Percentiles rank a stretch among this genome's conserved stretches.
phyloP scores from a whole-genome alignment of 805 yeast species.

The Cyberlindnera nakhonratchasimensis region DNA sequence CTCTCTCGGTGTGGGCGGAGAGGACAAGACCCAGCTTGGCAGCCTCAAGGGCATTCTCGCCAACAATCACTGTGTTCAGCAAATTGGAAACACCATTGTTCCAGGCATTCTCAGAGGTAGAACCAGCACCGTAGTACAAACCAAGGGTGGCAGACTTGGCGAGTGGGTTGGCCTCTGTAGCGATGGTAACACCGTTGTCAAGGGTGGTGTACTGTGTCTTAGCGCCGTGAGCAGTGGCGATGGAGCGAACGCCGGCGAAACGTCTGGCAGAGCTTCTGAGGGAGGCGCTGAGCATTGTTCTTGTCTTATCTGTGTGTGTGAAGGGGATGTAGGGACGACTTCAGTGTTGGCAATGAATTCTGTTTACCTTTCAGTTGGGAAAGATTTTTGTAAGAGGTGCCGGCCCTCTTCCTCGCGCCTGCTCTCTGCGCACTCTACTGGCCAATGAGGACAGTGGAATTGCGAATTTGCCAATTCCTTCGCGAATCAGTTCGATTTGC shows the following conservation, averaged over 20 bases:
- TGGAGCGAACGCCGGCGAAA: constrained; percentile 41
- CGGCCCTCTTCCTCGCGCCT: neutral
- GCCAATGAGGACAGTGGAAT: constrained; percentile 20
- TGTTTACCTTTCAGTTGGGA: constrained; percentile 4
- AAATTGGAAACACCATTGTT: constrained; percentile 78
- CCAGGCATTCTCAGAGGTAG: constrained; percentile 74
- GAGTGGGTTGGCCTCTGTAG: constrained; percentile 57
- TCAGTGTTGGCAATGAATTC: neutral
- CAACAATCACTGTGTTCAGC: constrained; percentile 47
- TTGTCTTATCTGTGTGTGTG: constrained; percentile 3
- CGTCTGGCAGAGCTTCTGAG: constrained; percentile 21
- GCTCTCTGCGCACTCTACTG: constrained; percentile 4
- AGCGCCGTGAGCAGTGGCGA: constrained; percentile 53
- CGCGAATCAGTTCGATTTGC: neutral
- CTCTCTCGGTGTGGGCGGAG: constrained; percentile 54
- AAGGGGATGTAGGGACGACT: neutral
- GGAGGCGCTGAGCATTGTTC: constrained; percentile 27
- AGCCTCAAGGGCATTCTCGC: constrained; percentile 33
- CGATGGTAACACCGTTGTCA: constrained; percentile 71
- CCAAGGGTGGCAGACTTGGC: constrained; percentile 63
- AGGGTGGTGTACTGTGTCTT: constrained; percentile 69
- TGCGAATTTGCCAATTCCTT: constrained; percentile 14
- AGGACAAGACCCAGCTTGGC: constrained; percentile 53
- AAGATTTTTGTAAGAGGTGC: constrained; percentile 2
- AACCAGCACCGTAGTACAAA: constrained; percentile 71